A percentile compares a stretch with the other conserved stretches of the same genome.
Evolutionary conservation across 192 early-diverging fungal genomes (phyloP).

Genomic region (Thoreauomyces humboldtii): DNA sequence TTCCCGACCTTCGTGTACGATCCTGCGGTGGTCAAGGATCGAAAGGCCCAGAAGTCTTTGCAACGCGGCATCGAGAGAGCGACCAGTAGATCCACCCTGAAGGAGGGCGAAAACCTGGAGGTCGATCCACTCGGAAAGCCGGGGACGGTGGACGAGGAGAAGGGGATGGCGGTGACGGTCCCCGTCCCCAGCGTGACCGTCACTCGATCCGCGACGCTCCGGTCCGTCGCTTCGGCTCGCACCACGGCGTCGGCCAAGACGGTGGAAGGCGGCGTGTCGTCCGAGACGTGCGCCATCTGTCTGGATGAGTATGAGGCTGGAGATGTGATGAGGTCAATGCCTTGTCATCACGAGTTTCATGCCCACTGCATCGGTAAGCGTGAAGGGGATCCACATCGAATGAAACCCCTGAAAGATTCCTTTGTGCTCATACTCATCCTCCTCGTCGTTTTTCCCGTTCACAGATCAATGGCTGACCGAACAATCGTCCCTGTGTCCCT

Average conservation of each 20-base stretch:
- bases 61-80: not conserved
- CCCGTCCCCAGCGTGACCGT: not conserved
- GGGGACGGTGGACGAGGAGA: too few species aligned
- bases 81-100: not conserved
- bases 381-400: not conserved
- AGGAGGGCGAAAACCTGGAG: not conserved
- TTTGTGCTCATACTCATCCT: not conserved
- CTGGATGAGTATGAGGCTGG: conserved; percentile 63
- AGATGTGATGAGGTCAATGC: conserved; percentile 54
- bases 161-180: not conserved
- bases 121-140: not conserved
- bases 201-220: not conserved
- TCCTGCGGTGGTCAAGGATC: not conserved
- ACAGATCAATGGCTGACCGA: conserved; percentile 24
- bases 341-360: conserved; percentile 66
- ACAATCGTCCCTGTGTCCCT: conserved; percentile 16
- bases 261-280: conserved; percentile 7
- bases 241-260: not conserved
- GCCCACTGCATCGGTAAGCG: conserved; percentile 59
- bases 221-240: not conserved
- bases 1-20: conserved; percentile 16
- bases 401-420: not conserved
- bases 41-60: conserved; percentile 1
- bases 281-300: conserved; percentile 65
- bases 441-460: not conserved